Conservation (phyloP, 495 filamentous ascomycete genomes). For the Aspergillus baeticus region DNA sequence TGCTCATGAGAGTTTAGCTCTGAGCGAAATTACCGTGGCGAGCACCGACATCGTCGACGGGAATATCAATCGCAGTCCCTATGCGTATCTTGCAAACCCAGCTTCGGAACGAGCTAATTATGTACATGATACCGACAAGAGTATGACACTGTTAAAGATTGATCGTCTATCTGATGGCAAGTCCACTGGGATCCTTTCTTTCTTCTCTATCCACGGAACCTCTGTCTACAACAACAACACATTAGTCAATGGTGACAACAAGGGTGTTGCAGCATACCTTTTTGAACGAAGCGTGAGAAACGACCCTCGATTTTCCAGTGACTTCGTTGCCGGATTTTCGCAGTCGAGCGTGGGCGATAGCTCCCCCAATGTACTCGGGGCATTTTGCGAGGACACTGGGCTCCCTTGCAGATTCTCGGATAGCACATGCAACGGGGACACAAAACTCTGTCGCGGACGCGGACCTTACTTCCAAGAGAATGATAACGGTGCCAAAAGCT, state of each 20-base stretch:
- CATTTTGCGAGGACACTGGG: constrained; percentile 74
- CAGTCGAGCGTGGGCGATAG: constrained; percentile 95
- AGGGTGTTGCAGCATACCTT: constrained; percentile 85
- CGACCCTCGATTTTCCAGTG: constrained; percentile 53
- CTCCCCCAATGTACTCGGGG: constrained; percentile 82
- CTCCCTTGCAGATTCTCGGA: constrained; percentile 66
- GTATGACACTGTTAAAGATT: constrained; percentile 80
- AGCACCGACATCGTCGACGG: constrained; percentile 71
- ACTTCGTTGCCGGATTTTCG: constrained; percentile 94
- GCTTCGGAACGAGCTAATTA: constrained; percentile 73
- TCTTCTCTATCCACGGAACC: constrained; percentile 94
- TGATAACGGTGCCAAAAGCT: constrained; percentile 69
- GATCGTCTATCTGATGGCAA: constrained; percentile 68
- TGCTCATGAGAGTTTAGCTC: constrained; percentile 73
- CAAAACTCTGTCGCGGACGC: constrained; percentile 76
- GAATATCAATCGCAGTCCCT: constrained; percentile 89
- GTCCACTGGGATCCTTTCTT: constrained; percentile 78
- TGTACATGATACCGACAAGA: constrained; percentile 77
- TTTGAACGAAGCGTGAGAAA: constrained; percentile 71
- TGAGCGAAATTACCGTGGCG: constrained; percentile 71
- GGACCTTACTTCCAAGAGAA: constrained; percentile 75
- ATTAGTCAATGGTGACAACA: constrained; percentile 89
- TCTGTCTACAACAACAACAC: constrained; percentile 93
- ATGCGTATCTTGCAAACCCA: constrained; percentile 88
- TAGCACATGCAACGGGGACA: constrained; percentile 76